phyloP scores from a whole-genome alignment of 176 grass and related monocot genomes.

The Zizania latifolia region DNA sequence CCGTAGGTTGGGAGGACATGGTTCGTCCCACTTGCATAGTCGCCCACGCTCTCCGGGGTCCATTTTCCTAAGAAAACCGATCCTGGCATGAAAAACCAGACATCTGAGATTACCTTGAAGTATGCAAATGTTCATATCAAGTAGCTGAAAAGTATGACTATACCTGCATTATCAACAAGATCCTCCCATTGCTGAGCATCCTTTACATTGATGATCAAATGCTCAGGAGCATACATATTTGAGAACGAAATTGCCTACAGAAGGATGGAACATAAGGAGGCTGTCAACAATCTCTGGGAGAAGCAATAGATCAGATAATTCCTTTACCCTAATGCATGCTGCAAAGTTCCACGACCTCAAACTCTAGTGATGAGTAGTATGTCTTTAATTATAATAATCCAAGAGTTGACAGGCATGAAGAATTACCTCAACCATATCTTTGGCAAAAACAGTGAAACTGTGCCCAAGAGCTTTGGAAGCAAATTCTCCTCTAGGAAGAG shows the following conservation, averaged over 20 bases:
- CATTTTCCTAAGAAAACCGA: constrained; percentile 90
- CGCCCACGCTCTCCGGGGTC: constrained; percentile 89
- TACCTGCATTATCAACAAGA: constrained; percentile 89
- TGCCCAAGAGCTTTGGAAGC: constrained; percentile 90
- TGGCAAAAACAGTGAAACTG: constrained; percentile 81
- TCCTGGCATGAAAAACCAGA: constrained; percentile 37
- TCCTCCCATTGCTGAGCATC: constrained; percentile 83
- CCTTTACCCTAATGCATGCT: not conserved
- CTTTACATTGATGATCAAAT: constrained; percentile 89
- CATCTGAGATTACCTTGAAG: not conserved
- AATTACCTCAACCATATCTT: constrained; percentile 86
- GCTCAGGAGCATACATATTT: constrained; percentile 94
- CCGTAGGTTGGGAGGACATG: constrained; percentile 91
- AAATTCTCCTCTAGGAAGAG: constrained; percentile 91
- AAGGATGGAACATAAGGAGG: not conserved
- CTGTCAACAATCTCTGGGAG: not conserved
- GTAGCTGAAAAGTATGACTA: constrained; percentile 12
- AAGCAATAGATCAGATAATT: not conserved
- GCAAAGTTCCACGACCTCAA: not conserved
- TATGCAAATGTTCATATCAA: not conserved
- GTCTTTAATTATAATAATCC: not conserved
- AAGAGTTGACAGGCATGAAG: not conserved
- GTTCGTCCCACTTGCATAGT: constrained; percentile 86
- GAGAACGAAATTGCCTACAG: constrained; percentile 79
- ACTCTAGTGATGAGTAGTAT: no score